Conservation (phyloP, 129 eudicot species). For the Pulicaria dysenterica region DNA sequence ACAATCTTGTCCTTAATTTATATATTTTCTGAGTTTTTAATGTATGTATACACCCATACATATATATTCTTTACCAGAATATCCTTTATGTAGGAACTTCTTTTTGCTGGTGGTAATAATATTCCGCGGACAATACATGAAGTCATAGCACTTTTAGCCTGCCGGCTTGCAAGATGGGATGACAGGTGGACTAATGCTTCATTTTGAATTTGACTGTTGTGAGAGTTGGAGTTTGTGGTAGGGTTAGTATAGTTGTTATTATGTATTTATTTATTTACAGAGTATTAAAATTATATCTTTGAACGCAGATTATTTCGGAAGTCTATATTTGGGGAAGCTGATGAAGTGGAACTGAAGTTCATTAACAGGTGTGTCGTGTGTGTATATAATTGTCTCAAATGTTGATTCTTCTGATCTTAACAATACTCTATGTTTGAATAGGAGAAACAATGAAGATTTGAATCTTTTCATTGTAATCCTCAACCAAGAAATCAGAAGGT, state of each 20-base stretch:
- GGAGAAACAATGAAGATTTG: conserved; percentile 90
- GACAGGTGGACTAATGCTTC: conserved; percentile 60
- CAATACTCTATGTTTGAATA: conserved; percentile 31
- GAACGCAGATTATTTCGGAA: conserved; percentile 69
- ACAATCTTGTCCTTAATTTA: conserved; percentile 8
- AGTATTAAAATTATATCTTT: not conserved
- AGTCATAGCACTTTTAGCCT: conserved; percentile 77
- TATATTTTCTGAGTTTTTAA: not conserved
- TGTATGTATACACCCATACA: not conserved
- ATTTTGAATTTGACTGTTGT: not conserved
- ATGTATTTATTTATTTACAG: conserved; percentile 1
- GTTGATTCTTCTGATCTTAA: conserved; percentile 6
- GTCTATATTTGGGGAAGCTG: conserved; percentile 91
- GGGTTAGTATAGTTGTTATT: not conserved
- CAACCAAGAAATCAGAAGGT: conserved; percentile 86
- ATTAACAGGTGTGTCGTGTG: conserved; percentile 68
- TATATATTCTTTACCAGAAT: conserved; percentile 12
- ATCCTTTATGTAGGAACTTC: conserved; percentile 64
- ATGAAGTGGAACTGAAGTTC: conserved; percentile 92
- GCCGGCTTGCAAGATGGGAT: conserved; percentile 98
- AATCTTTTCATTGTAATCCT: conserved; percentile 76
- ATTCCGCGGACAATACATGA: conserved; percentile 85
- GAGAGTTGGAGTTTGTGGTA: not conserved
- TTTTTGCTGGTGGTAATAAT: conserved; percentile 81
- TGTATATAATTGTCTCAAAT: not conserved